These are phyloP conservation scores for Candida cerambycidarum DNA, from an alignment of 805 yeast species.

Conservation along the genomic window DNA sequence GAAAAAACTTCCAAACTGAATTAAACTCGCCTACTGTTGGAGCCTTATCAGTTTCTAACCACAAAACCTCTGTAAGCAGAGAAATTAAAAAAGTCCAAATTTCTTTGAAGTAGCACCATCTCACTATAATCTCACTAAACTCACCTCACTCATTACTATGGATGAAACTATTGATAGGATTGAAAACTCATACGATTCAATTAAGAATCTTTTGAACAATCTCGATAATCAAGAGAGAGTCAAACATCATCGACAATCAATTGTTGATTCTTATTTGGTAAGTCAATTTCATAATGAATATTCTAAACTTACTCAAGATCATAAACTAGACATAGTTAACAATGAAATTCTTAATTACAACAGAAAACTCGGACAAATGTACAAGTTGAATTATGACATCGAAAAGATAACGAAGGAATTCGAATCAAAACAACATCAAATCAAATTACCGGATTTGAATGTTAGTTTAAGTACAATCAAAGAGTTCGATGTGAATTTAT, in stretches of 20 bases:
- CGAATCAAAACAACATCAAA: constrained; percentile 22
- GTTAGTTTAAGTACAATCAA: constrained; percentile 30
- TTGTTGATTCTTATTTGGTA: constrained; percentile 36
- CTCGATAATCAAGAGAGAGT: constrained; percentile 1
- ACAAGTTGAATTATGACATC: constrained; percentile 25
- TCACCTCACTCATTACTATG: background rate
- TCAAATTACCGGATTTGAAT: constrained; percentile 27
- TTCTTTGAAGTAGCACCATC: too few species aligned
- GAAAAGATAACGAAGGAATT: constrained; percentile 22
- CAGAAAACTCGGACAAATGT: constrained; percentile 27
- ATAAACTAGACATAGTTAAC: constrained; percentile 20
- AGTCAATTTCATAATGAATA: constrained; percentile 30
- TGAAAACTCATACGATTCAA: constrained; percentile 6
- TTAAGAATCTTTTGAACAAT: constrained; percentile 1
- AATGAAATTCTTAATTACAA: constrained; percentile 30
- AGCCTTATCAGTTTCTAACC: too few species aligned
- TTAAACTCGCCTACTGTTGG: too few species aligned
- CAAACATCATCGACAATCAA: constrained; percentile 17
- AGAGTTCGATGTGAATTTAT: constrained; percentile 17
- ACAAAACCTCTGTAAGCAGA: too few species aligned
- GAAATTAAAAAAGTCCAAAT: too few species aligned
- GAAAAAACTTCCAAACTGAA: too few species aligned
- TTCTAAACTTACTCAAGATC: constrained; percentile 27
- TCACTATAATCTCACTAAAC: too few species aligned
- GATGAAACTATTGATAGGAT: constrained; percentile 2